phyloP scores from a whole-genome alignment of 495 filamentous ascomycete species.

The Cercophora samala region DNA sequence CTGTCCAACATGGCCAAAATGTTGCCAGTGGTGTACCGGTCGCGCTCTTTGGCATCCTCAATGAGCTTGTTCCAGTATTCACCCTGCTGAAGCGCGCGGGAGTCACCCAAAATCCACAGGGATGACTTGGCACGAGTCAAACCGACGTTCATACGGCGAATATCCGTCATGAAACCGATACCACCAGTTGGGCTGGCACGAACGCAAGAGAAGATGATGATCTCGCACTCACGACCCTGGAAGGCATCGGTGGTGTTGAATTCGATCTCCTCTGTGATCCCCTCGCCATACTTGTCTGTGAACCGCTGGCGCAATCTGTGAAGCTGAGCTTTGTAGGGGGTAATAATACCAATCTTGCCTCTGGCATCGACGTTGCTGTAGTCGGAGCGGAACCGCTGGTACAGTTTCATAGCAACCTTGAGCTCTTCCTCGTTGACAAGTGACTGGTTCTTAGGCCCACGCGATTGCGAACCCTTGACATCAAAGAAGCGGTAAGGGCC shows the following conservation, averaged over 20 bases:
- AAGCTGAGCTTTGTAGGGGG: constrained; percentile 94
- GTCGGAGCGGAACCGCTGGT: constrained; percentile 69
- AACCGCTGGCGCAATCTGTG: constrained; percentile 73
- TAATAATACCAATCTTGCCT: constrained; percentile 92
- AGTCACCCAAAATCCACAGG: constrained; percentile 92
- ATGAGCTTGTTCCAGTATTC: constrained; percentile 87
- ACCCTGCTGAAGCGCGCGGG: constrained; percentile 75
- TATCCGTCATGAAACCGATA: constrained; percentile 96
- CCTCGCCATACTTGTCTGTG: constrained; percentile 62
- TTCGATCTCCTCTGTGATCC: constrained; percentile 74
- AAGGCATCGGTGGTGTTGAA: constrained; percentile 99
- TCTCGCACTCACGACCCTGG: constrained; percentile 92
- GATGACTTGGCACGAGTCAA: constrained; percentile 93
- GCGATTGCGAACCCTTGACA: constrained; percentile 80
- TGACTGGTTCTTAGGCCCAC: constrained; percentile 74
- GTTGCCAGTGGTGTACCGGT: constrained; percentile 74
- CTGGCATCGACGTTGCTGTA: constrained; percentile 64
- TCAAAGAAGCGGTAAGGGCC: constrained; percentile 98
- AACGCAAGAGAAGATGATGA: constrained; percentile 99
- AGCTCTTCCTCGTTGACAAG: constrained; percentile 86
- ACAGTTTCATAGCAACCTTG: constrained; percentile 78
- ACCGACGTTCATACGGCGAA: constrained; percentile 99
- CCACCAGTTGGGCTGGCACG: constrained; percentile 81
- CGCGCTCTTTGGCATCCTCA: constrained; percentile 67
- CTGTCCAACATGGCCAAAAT: constrained; percentile 44